Evolutionary conservation across 306 rosid genomes (phyloP).

Genomic region (Citrullus amarus): DNA sequence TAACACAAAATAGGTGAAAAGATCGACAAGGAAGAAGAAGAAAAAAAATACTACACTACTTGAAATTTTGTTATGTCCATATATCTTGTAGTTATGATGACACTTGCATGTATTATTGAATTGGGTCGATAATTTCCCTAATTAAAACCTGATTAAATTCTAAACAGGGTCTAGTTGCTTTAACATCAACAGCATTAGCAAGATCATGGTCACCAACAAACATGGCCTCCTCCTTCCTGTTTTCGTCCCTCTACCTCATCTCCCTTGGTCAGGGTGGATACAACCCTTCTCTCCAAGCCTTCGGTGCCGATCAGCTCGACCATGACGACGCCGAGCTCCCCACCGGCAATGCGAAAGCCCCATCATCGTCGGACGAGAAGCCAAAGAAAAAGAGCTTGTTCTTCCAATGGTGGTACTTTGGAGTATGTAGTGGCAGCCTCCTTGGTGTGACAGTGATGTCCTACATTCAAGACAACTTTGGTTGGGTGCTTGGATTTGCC

Average conservation of each 20-base stretch:
- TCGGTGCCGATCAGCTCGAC: constrained; percentile 45
- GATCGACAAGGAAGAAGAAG: too few relatives aligned
- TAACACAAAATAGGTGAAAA: too few relatives aligned
- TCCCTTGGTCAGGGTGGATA: constrained; percentile 88
- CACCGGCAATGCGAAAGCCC: neutral
- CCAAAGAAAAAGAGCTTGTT: constrained; percentile 38
- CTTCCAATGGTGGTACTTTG: constrained; percentile 91
- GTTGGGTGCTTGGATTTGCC: constrained; percentile 85
- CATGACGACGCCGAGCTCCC: constrained; percentile 21
- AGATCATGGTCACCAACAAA: constrained; percentile 37
- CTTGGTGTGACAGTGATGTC: constrained; percentile 84
- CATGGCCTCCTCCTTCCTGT: constrained; percentile 50
- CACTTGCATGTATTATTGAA: too few relatives aligned
- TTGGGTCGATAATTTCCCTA: too few relatives aligned
- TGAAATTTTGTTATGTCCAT: too few relatives aligned
- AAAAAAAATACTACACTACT: too few relatives aligned
- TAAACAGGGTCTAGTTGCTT: constrained; percentile 64
- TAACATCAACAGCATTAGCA: constrained; percentile 63
- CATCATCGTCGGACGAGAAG: constrained; percentile 20
- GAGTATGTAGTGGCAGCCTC: constrained; percentile 71
- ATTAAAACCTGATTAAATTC: neutral
- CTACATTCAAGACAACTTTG: constrained; percentile 79
- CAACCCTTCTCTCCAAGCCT: constrained; percentile 67
- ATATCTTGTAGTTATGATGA: too few relatives aligned
- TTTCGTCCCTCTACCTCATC: constrained; percentile 60